Evolutionary conservation across 352 stramenopile genomes (phyloP), one percentile per base, ranked within the genome.

Genomic region (Globisporangium acanthophoron): DNA sequence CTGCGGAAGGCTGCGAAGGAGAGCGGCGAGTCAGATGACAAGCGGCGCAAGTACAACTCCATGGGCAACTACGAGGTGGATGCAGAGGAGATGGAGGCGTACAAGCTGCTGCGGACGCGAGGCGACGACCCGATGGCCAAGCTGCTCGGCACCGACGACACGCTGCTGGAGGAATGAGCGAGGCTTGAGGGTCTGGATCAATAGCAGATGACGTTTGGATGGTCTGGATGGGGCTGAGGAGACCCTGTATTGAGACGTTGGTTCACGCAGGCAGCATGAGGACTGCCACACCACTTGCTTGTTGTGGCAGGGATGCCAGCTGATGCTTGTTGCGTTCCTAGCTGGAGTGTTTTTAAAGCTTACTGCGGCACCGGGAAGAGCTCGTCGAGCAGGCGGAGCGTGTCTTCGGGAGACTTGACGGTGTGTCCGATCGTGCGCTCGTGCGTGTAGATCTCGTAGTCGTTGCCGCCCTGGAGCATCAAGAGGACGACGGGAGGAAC

Each of bases 371-470:
- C 92, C 56, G 94, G 90, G 74, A 99, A 99, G 57, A 99, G 83
- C 75, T 98, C 87, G 58, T 96, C 96, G 65, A 98, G 97, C 71
- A 98, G 86, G 62, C 92, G 75, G 66, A 98, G 92, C 9, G 97
- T 99, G 84, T 99, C 97, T 58, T 98, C 93, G 3, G 92, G 96
- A 54, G 78, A 96, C 52, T 85, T 98, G 39, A 99, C 97, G 35
- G 95, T 92, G 74, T 99, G 97, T 21, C 97, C 97, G 71, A 98
- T 98, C 21, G 94, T 99, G 61, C 96, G 85, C 53, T 98, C 88
- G 64, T 96, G 87, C 57, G 76, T 86, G 82, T 97, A 99, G 74
- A 99, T 99, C 74, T 99, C 97, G 76, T 96, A 98, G 79, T 99
- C 97, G 73, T 99, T 99, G 56, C 97, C 97, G 54, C 97, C 97